phyloP scores from a whole-genome alignment of 73 alveolate species.

The Tetrahymena malaccensis region DNA sequence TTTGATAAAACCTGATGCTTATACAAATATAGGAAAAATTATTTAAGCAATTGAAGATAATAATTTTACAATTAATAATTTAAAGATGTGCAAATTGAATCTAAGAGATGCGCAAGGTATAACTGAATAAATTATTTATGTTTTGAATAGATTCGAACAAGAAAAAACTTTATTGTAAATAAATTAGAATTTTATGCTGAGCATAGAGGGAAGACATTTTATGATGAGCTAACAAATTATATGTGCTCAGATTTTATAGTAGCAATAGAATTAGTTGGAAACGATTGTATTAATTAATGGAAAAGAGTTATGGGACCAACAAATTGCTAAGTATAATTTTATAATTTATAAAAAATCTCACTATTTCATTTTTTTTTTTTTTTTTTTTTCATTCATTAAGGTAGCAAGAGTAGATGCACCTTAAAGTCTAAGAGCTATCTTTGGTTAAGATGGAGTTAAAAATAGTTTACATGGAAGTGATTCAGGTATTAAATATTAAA shows the following conservation, averaged over 20 bases:
- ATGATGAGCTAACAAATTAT: constrained; percentile 65
- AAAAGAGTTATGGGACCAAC: constrained; percentile 93
- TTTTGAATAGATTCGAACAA: background rate
- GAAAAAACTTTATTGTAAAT: background rate
- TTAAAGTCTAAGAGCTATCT: constrained; percentile 80
- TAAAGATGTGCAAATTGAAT: constrained; percentile 83
- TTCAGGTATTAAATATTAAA: constrained; percentile 38
- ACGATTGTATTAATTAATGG: constrained; percentile 83
- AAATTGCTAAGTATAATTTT: constrained; percentile 16
- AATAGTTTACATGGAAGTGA: constrained; percentile 94
- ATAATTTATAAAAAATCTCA: background rate
- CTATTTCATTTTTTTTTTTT: background rate
- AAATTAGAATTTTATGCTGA: background rate
- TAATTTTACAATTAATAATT: constrained; percentile 83
- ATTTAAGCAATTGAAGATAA: constrained; percentile 63
- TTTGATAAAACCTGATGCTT: constrained; percentile 95
- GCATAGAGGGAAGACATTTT: constrained; percentile 76
- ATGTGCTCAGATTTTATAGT: constrained; percentile 86
- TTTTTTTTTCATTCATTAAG: background rate
- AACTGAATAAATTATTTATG: constrained; percentile 42
- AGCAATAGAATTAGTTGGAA: constrained; percentile 88
- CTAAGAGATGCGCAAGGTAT: constrained; percentile 63
- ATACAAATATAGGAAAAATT: constrained; percentile 85
- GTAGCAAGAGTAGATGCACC: constrained; percentile 91
- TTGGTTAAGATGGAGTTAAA: constrained; percentile 89